Evolutionary conservation across 2,329 filamentous ascomycete species (phyloP).

Genomic region (Apiospora hydei): DNA sequence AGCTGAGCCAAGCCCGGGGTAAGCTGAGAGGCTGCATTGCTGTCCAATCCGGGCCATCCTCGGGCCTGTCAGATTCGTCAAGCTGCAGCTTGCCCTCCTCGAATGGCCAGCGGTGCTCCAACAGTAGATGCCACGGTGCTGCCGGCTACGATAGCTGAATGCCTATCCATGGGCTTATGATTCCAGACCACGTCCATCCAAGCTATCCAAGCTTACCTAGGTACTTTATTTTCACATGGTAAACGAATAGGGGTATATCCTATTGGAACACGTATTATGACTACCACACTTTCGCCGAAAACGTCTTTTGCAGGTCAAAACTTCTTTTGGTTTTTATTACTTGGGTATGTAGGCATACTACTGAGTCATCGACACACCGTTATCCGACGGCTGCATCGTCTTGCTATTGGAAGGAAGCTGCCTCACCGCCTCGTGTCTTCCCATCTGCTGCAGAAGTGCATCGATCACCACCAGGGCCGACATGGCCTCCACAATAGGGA

Average conservation of each 20-base stretch:
- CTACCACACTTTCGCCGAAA: not conserved
- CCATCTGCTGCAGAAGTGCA: slow-evolving; percentile 83
- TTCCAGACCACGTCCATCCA: no score
- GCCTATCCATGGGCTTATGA: no score
- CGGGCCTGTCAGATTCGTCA: not conserved
- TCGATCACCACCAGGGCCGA: slow-evolving; percentile 87
- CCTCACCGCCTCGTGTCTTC: slow-evolving; percentile 55
- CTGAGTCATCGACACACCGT: slow-evolving; percentile 38
- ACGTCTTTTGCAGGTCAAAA: not conserved
- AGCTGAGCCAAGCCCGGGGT: not conserved
- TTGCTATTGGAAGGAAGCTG: slow-evolving; percentile 51
- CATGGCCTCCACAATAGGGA: slow-evolving; percentile 93
- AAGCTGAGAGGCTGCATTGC: not conserved
- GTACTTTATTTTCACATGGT: no score
- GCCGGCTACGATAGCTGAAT: no score
- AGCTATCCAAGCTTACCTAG: no score
- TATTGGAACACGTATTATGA: not conserved
- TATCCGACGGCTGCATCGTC: slow-evolving; percentile 40
- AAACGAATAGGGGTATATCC: not conserved
- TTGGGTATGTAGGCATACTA: not conserved
- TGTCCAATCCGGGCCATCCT: not conserved
- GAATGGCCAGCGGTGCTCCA: not conserved
- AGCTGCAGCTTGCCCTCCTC: not conserved
- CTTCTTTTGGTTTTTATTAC: not conserved
- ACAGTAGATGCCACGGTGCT: not conserved